Evolutionary conservation across 2,329 filamentous ascomycete species (phyloP).

Genomic region (Cercospora janseana): DNA sequence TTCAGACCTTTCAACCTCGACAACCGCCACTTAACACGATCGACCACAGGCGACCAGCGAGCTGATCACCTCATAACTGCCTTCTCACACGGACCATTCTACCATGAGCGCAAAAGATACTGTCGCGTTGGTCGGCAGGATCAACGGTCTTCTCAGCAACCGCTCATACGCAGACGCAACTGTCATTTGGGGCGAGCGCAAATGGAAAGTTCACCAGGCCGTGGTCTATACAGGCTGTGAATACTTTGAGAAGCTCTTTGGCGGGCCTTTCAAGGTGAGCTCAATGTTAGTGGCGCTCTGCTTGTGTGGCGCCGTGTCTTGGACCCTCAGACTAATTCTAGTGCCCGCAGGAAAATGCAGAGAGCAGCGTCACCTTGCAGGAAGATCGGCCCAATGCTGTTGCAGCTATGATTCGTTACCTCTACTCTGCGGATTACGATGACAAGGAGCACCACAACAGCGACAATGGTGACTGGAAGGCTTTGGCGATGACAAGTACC

Average conservation of each 20-base stretch:
- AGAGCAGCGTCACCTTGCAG: neutral
- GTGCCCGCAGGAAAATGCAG: constrained; percentile 3
- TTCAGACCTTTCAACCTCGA: too few species aligned
- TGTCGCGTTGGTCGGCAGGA: neutral
- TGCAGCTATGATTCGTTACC: constrained; percentile 14
- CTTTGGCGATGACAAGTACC: constrained; percentile 16
- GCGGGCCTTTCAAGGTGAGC: constrained; percentile 24
- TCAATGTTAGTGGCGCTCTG: neutral
- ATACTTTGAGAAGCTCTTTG: constrained; percentile 29
- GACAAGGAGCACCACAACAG: neutral
- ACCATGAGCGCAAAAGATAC: neutral
- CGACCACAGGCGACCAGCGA: too few species aligned
- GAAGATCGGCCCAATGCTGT: constrained; percentile 16
- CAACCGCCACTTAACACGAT: too few species aligned
- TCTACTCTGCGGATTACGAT: constrained; percentile 14
- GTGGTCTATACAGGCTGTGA: constrained; percentile 30
- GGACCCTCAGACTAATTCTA: neutral
- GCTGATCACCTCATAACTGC: too few species aligned
- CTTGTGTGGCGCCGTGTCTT: neutral
- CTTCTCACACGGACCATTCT: too few species aligned
- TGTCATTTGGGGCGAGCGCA: constrained; percentile 25
- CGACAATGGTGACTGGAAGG: neutral
- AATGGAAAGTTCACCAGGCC: constrained; percentile 27
- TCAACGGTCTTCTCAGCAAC: neutral
- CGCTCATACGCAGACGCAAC: constrained; percentile 21